Conservation (phyloP, 1,284 basidiomycete species). For the Boletellus sp. region DNA sequence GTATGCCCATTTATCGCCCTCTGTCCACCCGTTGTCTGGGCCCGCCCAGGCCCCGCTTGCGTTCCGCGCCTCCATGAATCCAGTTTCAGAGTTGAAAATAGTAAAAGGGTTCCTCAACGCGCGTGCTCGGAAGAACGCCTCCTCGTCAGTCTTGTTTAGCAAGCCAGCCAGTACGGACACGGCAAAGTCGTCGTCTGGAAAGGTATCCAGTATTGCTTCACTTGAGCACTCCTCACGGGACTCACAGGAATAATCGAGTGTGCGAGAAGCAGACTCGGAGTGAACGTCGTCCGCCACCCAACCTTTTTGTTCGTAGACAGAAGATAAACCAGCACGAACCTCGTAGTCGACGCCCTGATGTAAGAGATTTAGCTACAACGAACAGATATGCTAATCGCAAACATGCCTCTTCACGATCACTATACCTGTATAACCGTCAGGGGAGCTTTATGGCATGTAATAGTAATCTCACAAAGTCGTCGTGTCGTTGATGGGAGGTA, state of each 20-base stretch:
- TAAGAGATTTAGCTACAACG: not conserved
- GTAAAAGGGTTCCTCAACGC: conserved; percentile 56
- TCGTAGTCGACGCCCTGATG: conserved; percentile 71
- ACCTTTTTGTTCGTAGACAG: conserved; percentile 63
- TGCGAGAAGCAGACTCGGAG: conserved; percentile 74
- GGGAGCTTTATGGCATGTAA: not conserved
- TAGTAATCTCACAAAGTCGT: conserved; percentile 45
- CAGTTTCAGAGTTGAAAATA: conserved; percentile 70
- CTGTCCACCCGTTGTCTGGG: conserved; percentile 69
- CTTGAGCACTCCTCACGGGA: not conserved
- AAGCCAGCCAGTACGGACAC: conserved; percentile 58
- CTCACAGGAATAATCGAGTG: conserved; percentile 76
- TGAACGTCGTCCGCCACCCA: conserved; percentile 81
- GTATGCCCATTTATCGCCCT: conserved; percentile 84
- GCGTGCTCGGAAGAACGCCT: conserved; percentile 52
- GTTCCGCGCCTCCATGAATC: conserved; percentile 80
- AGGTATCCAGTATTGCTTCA: not conserved
- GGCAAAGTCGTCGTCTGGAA: conserved; percentile 76
- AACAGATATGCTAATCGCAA: not conserved
- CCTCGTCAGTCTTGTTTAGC: conserved; percentile 49
- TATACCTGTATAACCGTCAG: conserved; percentile 47
- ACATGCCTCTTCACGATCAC: conserved; percentile 68
- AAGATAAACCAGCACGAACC: conserved; percentile 74
- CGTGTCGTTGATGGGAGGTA: conserved; percentile 62
- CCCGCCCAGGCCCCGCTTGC: conserved; percentile 72